Conservation (phyloP, 768 basidiomycete genomes). For the Amanita exitialis region DNA sequence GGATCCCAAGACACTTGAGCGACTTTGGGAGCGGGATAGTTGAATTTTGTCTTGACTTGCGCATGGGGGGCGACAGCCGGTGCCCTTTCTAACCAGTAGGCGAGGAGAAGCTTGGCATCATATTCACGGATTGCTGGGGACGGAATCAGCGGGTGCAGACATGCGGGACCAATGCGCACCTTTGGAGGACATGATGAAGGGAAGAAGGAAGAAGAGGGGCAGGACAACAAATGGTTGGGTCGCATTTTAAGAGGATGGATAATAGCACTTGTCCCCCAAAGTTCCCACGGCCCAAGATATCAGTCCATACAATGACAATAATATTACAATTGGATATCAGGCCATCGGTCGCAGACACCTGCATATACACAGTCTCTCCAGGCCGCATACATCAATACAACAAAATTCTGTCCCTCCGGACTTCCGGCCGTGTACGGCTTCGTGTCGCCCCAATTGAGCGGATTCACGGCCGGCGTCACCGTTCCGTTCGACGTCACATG, state of each 20-base stretch:
- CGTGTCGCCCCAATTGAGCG: slow-evolving; percentile 21
- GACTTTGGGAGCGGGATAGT: slow-evolving; percentile 61
- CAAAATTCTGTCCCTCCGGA: slow-evolving; percentile 29
- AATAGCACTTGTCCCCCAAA: slow-evolving; percentile 15
- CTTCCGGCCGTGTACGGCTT: slow-evolving; percentile 24
- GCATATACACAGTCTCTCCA: slow-evolving; percentile 27
- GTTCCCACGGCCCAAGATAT: slow-evolving; percentile 16
- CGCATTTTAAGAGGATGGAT: slow-evolving; percentile 6
- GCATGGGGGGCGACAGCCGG: slow-evolving; percentile 64
- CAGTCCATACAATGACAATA: background rate
- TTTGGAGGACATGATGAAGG: slow-evolving; percentile 34
- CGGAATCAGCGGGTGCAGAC: slow-evolving; percentile 3
- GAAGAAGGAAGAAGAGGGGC: slow-evolving; percentile 12
- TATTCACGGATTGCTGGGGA: slow-evolving; percentile 78
- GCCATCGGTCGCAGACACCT: background rate
- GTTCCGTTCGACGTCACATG: slow-evolving; percentile 21
- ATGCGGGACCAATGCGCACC: slow-evolving; percentile 15
- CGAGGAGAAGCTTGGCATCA: slow-evolving; percentile 95
- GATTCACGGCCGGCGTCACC: slow-evolving; percentile 27
- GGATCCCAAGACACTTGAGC: slow-evolving; percentile 87
- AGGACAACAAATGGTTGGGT: slow-evolving; percentile 11
- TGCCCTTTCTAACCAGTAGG: slow-evolving; percentile 94
- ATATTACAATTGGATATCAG: background rate
- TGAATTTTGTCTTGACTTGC: slow-evolving; percentile 44
- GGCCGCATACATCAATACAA: slow-evolving; percentile 26